Percentiles rank a stretch among this genome's conserved stretches.
These are phyloP conservation scores for Lasiodiplodia citricola DNA, from an alignment of 2,329 filamentous ascomycete genomes.

Conservation along the genomic window DNA sequence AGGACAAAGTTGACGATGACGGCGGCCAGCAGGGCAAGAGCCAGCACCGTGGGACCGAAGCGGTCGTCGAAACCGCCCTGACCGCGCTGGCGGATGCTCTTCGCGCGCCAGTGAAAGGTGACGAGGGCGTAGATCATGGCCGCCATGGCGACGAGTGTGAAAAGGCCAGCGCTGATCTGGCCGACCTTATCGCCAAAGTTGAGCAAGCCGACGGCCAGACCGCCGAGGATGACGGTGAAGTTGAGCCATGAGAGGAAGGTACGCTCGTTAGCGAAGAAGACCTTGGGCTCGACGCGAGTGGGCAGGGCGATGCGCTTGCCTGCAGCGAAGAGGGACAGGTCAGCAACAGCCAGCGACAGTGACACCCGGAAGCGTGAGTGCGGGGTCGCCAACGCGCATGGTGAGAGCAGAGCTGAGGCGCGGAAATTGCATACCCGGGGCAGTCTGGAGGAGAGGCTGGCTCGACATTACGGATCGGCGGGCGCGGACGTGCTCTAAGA, in stretches of 20 bases:
- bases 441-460: constrained; percentile 93
- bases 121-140: constrained; percentile 94
- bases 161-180: constrained; percentile 91
- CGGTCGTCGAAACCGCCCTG: constrained; percentile 97
- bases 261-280: constrained; percentile 99
- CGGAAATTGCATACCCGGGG: constrained; percentile 69
- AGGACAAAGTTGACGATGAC: constrained; percentile 97
- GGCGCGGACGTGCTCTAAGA: constrained; percentile 18
- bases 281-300: constrained; percentile 97
- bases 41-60: constrained; percentile 89
- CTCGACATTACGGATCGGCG: constrained; percentile 75
- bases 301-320: constrained; percentile 98
- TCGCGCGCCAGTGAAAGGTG: constrained; percentile 97
- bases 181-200: constrained; percentile 97
- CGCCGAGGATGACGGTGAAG: constrained; percentile 97
- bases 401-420: neutral
- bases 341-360: constrained; percentile 28
- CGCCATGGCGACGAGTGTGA: constrained; percentile 91
- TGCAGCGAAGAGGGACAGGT: constrained; percentile 44
- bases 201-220: constrained; percentile 92
- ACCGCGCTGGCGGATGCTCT: constrained; percentile 86
- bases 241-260: constrained; percentile 99
- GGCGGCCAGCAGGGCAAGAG: constrained; percentile 82
- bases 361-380: neutral
- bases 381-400: neutral